Percentiles rank a stretch among this genome's conserved stretches.
These are phyloP conservation scores for Didymella keratinophila DNA, from an alignment of 2,329 filamentous ascomycete species.

Conservation along the genomic window DNA sequence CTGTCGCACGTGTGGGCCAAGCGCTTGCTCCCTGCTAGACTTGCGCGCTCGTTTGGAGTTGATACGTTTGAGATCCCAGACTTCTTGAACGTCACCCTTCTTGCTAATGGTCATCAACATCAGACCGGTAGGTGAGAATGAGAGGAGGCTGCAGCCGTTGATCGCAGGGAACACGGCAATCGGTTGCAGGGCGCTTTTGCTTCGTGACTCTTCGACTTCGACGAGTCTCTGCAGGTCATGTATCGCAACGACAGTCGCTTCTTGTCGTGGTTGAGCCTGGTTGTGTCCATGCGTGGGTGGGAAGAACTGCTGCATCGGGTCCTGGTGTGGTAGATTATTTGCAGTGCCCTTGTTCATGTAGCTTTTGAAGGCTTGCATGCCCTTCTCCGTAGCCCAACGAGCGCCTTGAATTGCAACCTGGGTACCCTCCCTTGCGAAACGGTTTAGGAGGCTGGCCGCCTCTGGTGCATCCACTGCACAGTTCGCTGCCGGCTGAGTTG, in stretches of 20 bases:
- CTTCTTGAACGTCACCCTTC: slow-evolving; percentile 82
- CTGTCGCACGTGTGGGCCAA: slow-evolving; percentile 71
- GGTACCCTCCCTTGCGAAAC: slow-evolving; percentile 79
- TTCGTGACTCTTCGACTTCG: slow-evolving; percentile 56
- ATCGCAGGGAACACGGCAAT: slow-evolving; percentile 74
- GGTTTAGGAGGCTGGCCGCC: slow-evolving; percentile 75
- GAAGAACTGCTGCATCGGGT: slow-evolving; percentile 64
- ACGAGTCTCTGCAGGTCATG: slow-evolving; percentile 71
- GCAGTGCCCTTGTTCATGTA: slow-evolving; percentile 70
- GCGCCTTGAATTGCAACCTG: slow-evolving; percentile 79
- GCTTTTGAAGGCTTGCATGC: slow-evolving; percentile 78
- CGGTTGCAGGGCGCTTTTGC: slow-evolving; percentile 64
- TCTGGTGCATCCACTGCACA: slow-evolving; percentile 76
- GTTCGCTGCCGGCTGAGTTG: slow-evolving; percentile 71
- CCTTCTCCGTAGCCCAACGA: slow-evolving; percentile 79
- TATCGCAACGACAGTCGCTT: slow-evolving; percentile 78
- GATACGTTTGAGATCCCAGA: slow-evolving; percentile 78
- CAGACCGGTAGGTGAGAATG: slow-evolving; percentile 77
- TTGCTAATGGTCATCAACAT: slow-evolving; percentile 80
- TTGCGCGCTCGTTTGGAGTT: slow-evolving; percentile 55
- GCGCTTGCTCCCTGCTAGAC: slow-evolving; percentile 39
- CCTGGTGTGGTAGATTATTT: slow-evolving; percentile 34
- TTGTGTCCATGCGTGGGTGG: slow-evolving; percentile 78
- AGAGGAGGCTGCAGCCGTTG: slow-evolving; percentile 81
- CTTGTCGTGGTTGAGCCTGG: slow-evolving; percentile 58